Conservation (phyloP, 2,329 filamentous ascomycete genomes). For the Capronia americana region DNA sequence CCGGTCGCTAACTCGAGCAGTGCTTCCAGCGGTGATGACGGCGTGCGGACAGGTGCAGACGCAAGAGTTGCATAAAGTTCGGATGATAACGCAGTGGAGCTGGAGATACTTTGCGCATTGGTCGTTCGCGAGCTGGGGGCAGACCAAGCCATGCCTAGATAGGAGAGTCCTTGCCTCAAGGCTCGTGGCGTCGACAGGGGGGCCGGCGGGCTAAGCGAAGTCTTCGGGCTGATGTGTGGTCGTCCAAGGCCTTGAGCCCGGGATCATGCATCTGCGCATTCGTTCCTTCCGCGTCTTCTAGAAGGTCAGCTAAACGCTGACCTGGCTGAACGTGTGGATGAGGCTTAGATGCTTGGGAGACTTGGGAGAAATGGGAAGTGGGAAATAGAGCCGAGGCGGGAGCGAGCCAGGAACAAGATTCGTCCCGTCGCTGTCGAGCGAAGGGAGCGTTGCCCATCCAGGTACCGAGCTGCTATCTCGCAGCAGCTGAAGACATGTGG, state of each 20-base stretch:
- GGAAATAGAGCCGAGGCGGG: neutral
- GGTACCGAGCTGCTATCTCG: constrained; percentile 12
- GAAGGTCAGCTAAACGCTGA: constrained; percentile 1
- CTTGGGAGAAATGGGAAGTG: constrained; percentile 13
- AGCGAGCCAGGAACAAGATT: constrained; percentile 21
- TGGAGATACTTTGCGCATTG: neutral
- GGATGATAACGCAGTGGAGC: constrained; percentile 14
- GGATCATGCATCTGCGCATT: constrained; percentile 7
- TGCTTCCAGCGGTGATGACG: constrained; percentile 11
- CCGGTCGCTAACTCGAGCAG: constrained; percentile 7
- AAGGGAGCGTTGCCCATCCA: constrained; percentile 4
- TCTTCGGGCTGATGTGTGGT: constrained; percentile 7
- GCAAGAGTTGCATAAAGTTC: constrained; percentile 25
- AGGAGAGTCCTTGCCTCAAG: constrained; percentile 28
- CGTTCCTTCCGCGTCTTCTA: constrained; percentile 10
- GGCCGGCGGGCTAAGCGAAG: neutral
- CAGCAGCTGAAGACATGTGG: constrained; percentile 9
- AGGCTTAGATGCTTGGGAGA: neutral
- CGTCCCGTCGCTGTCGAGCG: constrained; percentile 11
- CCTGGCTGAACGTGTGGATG: neutral
- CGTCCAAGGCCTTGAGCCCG: neutral
- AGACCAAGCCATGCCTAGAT: constrained; percentile 19
- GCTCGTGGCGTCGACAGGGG: constrained; percentile 26
- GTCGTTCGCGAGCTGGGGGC: neutral
- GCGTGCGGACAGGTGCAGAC: constrained; percentile 8